These are phyloP conservation scores for Melaleuca alternifolia DNA, from an alignment of 345 rosid species.

Conservation along the genomic window DNA sequence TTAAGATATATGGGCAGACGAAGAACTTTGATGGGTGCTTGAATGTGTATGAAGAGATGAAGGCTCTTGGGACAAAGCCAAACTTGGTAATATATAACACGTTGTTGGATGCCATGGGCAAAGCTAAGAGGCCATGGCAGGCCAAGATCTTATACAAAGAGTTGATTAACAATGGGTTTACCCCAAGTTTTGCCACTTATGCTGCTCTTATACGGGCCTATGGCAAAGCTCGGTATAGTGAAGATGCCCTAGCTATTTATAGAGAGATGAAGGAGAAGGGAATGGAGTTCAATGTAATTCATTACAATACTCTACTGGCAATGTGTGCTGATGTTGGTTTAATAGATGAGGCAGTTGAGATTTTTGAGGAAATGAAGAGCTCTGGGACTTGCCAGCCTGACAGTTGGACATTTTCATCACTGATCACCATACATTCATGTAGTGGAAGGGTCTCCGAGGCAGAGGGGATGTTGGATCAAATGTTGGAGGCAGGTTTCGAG, in stretches of 20 bases:
- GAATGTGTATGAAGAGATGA: slow-evolving; percentile 89
- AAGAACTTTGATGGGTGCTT: slow-evolving; percentile 89
- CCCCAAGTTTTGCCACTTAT: slow-evolving; percentile 55
- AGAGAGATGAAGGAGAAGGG: slow-evolving; percentile 78
- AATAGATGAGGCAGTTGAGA: slow-evolving; percentile 53
- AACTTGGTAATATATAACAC: slow-evolving; percentile 58
- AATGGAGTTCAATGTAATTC: slow-evolving; percentile 40
- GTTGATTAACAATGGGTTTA: slow-evolving; percentile 49
- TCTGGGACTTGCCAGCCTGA: slow-evolving; percentile 56
- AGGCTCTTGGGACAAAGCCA: slow-evolving; percentile 68
- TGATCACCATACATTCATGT: slow-evolving; percentile 72
- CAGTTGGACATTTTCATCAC: slow-evolving; percentile 88
- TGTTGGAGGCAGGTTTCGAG: slow-evolving; percentile 73
- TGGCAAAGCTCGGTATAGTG: slow-evolving; percentile 70
- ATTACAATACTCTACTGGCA: slow-evolving; percentile 75
- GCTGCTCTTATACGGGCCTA: slow-evolving; percentile 73
- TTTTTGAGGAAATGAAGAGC: slow-evolving; percentile 62
- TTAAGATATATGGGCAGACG: slow-evolving; percentile 45
- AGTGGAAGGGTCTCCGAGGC: slow-evolving; percentile 71
- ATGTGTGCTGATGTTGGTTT: slow-evolving; percentile 87
- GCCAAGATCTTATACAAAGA: slow-evolving; percentile 60
- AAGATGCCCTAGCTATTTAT: slow-evolving; percentile 58
- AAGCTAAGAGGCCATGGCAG: slow-evolving; percentile 96
- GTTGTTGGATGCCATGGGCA: slow-evolving; percentile 83
- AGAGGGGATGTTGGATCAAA: slow-evolving; percentile 59